phyloP scores from a whole-genome alignment of 345 rosid species.

The Corchorus capsularis region DNA sequence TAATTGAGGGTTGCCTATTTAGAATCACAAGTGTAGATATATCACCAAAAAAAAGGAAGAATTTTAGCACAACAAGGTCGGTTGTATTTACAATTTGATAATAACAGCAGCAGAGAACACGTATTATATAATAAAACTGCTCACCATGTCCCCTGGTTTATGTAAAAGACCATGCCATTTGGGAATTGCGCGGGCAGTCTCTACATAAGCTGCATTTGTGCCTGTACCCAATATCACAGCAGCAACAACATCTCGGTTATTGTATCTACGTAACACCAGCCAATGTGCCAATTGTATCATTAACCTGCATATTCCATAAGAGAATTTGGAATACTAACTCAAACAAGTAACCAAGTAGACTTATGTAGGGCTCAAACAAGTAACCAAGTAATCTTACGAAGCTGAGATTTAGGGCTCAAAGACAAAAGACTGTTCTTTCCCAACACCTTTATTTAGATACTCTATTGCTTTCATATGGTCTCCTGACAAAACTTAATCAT shows the following conservation, averaged over 20 bases:
- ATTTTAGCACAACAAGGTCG: neutral
- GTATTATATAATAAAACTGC: neutral
- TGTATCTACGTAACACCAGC: slow-evolving; percentile 77
- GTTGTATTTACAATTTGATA: neutral
- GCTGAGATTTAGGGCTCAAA: too few relatives aligned
- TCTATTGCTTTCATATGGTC: too few relatives aligned
- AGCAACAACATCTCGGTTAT: slow-evolving; percentile 62
- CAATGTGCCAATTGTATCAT: slow-evolving; percentile 88
- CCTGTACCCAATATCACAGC: slow-evolving; percentile 95
- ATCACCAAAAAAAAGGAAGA: too few relatives aligned
- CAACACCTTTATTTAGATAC: too few relatives aligned
- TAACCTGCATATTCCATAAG: slow-evolving; percentile 50
- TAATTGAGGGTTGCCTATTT: neutral
- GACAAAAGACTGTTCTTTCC: too few relatives aligned
- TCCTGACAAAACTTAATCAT: too few relatives aligned
- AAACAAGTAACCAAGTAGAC: neutral
- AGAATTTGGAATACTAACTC: slow-evolving; percentile 14
- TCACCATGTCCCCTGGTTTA: slow-evolving; percentile 83
- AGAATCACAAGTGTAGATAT: too few relatives aligned
- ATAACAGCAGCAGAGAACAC: neutral
- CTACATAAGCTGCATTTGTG: slow-evolving; percentile 90
- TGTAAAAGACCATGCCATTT: slow-evolving; percentile 86
- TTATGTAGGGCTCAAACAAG: too few relatives aligned
- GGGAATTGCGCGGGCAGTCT: slow-evolving; percentile 74
- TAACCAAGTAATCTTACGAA: too few relatives aligned